Conservation (phyloP, 352 stramenopile species). For the Globisporangium takayamanum region DNA sequence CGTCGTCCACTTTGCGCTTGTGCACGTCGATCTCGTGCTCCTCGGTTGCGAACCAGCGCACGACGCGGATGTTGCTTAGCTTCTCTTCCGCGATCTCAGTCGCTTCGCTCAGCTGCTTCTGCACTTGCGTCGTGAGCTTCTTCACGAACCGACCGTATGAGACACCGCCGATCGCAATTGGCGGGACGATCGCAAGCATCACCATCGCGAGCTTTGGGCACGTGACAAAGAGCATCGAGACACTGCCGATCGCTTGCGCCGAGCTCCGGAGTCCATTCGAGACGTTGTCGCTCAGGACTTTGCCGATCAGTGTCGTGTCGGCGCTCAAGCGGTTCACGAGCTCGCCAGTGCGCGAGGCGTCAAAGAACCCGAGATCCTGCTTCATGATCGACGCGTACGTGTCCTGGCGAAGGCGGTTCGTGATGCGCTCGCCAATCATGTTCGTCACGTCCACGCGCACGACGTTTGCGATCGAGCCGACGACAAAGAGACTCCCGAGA, state of each 20-base stretch:
- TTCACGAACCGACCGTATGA: conserved; percentile 87
- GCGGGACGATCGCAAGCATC: conserved; percentile 89
- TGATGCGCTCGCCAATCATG: conserved; percentile 85
- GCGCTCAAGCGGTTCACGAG: conserved; percentile 88
- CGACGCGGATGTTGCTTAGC: conserved; percentile 88
- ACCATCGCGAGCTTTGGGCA: conserved; percentile 88
- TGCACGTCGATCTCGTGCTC: conserved; percentile 56
- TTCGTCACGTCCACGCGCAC: too few relatives aligned
- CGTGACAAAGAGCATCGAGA: conserved; percentile 89
- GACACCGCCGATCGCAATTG: conserved; percentile 81
- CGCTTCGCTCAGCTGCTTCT: conserved; percentile 87
- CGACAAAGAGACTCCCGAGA: too few relatives aligned
- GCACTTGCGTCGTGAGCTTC: conserved; percentile 81
- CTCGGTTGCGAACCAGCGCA: conserved; percentile 88
- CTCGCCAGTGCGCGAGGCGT: conserved; percentile 84
- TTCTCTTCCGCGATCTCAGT: conserved; percentile 92
- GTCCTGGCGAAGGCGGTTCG: conserved; percentile 65
- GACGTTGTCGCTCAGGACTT: conserved; percentile 89
- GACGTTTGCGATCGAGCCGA: too few relatives aligned
- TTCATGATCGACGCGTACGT: conserved; percentile 74
- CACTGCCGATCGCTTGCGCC: conserved; percentile 79
- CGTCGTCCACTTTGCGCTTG: conserved; percentile 48
- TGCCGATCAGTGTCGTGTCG: conserved; percentile 89
- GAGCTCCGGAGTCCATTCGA: conserved; percentile 8
- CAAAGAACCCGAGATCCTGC: conserved; percentile 91